phyloP scores from a whole-genome alignment of 306 rosid species.

The Gastrolobium villosum region DNA sequence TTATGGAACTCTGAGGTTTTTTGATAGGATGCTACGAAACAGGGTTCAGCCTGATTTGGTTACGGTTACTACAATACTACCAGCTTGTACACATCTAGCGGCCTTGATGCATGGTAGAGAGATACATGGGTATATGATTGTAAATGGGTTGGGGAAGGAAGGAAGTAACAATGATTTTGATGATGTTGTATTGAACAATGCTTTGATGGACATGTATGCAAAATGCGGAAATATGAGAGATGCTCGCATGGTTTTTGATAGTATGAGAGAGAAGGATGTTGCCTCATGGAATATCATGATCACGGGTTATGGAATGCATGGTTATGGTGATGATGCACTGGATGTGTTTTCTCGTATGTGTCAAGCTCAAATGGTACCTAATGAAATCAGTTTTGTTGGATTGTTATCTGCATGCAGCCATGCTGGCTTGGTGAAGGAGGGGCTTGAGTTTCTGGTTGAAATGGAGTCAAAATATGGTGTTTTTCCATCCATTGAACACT shows the following conservation, averaged over 20 bases:
- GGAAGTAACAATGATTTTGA: slow-evolving; percentile 38
- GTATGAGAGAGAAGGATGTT: slow-evolving; percentile 68
- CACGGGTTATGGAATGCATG: slow-evolving; percentile 85
- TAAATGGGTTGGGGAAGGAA: slow-evolving; percentile 64
- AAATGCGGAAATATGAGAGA: slow-evolving; percentile 87
- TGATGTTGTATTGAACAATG: slow-evolving; percentile 65
- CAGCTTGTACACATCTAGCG: slow-evolving; percentile 82
- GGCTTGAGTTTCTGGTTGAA: slow-evolving; percentile 62
- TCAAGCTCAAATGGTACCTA: slow-evolving; percentile 57
- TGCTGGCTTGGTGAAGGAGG: slow-evolving; percentile 76
- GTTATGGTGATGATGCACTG: slow-evolving; percentile 70
- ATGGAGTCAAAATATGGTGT: slow-evolving; percentile 72
- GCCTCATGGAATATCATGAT: slow-evolving; percentile 96
- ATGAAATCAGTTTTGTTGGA: slow-evolving; percentile 77
- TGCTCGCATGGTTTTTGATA: slow-evolving; percentile 66
- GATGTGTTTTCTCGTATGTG: slow-evolving; percentile 65
- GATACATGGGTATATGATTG: slow-evolving; percentile 78
- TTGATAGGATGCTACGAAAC: slow-evolving; percentile 66
- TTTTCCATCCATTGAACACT: slow-evolving; percentile 83
- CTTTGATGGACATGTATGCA: slow-evolving; percentile 89
- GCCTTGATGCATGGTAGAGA: slow-evolving; percentile 82
- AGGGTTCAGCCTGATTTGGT: slow-evolving; percentile 77
- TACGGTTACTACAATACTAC: slow-evolving; percentile 72
- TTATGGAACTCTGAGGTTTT: slow-evolving; percentile 67
- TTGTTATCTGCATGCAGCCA: slow-evolving; percentile 83